Evolutionary conservation across 305 asterid species (phyloP).

Genomic region (Nicotiana rustica): DNA sequence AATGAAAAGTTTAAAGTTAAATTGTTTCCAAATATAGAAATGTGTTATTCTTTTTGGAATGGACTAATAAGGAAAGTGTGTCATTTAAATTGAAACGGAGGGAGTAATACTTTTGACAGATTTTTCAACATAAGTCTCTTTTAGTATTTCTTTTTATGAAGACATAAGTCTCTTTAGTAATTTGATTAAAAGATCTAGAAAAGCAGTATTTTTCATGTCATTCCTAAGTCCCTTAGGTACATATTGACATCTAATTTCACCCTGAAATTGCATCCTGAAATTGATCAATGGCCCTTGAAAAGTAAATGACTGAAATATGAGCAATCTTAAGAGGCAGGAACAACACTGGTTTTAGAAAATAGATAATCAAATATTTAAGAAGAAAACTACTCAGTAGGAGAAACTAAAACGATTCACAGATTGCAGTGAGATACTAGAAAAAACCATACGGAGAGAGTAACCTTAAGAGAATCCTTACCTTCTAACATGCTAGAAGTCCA

Average conservation of each 20-base stretch:
- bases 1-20: too few relatives aligned
- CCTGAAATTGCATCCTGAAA: not conserved
- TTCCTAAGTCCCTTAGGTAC: constrained; percentile 1
- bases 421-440: not conserved
- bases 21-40: too few relatives aligned
- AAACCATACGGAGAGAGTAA: not conserved
- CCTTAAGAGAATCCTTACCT: not conserved
- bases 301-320: not conserved
- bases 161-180: too few relatives aligned
- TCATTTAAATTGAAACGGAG: too few relatives aligned
- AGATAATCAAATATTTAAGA: not conserved
- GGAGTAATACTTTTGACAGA: not conserved
- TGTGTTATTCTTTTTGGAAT: too few relatives aligned
- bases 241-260: not conserved
- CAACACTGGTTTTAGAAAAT: not conserved
- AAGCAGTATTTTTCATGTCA: not conserved
- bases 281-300: not conserved
- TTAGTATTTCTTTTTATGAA: not conserved
- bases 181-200: not conserved
- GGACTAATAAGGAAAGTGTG: too few relatives aligned
- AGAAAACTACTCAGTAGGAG: not conserved
- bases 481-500: not conserved
- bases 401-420: not conserved
- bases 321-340: not conserved
- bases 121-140: not conserved